Evolutionary conservation across 306 rosid species (phyloP).

Genomic region (Ormosia semicastrata): DNA sequence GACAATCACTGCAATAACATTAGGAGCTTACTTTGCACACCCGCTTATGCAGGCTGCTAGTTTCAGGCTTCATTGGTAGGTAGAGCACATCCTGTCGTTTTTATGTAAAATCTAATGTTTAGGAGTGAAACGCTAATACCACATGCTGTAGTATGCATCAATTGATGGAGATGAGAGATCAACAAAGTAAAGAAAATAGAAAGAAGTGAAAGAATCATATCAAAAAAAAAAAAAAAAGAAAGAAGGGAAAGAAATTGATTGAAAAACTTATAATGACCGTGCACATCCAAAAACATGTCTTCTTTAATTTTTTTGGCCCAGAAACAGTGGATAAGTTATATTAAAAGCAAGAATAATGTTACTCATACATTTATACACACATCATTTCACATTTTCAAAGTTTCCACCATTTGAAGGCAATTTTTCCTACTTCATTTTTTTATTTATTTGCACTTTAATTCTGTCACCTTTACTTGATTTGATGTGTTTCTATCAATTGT

Average conservation of each 20-base stretch:
- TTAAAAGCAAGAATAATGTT: not conserved
- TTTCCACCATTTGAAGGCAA: too few relatives aligned
- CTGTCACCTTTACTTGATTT: too few relatives aligned
- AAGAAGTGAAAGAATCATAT: not conserved
- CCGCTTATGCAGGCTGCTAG: constrained; percentile 89
- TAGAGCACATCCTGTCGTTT: not conserved
- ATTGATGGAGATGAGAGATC: constrained; percentile 1
- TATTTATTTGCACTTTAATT: too few relatives aligned
- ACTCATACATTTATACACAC: too few relatives aligned
- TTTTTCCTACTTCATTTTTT: too few relatives aligned
- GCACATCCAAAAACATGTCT: not conserved
- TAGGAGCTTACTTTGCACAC: constrained; percentile 90
- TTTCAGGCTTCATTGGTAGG: constrained; percentile 86
- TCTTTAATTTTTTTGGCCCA: not conserved
- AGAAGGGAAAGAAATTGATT: not conserved
- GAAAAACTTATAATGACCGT: not conserved
- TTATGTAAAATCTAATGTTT: not conserved
- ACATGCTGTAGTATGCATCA: not conserved
- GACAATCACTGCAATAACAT: constrained; percentile 64
- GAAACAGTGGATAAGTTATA: not conserved
- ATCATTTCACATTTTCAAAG: too few relatives aligned
- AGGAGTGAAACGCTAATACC: not conserved
- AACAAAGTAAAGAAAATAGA: constrained; percentile 1
- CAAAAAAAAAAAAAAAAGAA: not conserved
- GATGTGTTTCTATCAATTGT: too few relatives aligned